Evolutionary conservation across 2,329 filamentous ascomycete species (phyloP), one percentile per base, ranked within the genome.

Genomic region (Xylariaceae sp.): DNA sequence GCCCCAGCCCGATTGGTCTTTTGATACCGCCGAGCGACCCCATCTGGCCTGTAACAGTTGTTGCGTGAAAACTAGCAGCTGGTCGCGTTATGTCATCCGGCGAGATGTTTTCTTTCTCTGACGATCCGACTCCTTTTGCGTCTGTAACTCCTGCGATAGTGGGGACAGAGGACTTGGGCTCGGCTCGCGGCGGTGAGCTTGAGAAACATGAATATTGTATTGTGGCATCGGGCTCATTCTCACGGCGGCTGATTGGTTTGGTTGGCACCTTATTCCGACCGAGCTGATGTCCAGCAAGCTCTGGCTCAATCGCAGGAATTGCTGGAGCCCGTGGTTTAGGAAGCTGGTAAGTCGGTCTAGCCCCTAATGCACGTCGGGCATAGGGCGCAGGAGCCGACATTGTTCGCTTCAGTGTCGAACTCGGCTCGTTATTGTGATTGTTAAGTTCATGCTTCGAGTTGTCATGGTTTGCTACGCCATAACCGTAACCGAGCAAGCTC

Each of bases 151-250:
- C 39, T 12, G n/a, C 6, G n/a, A 42, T 2, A 1, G 14, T 15
- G 22, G 45, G 2, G 1, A 32, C 41, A 30, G 43, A 18, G 19
- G 38, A 11, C 53, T 22, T 47, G 31, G 46, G 31, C 45, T 42
- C 45, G 2, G 42, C 55, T 39, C 42, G 48, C 5, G 54, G 57
- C 9, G 81, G 79, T 15, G 80, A 81, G 65, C 80, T 83, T 0
- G 80, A 83, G 59, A 83, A 82, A 53, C 74, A 77, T 1, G 72
- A 63, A 56, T 88, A 86, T 7, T 68, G 67, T 44, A 75, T 76
- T 5, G 39, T 52, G 38, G 44, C 54, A 58, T 33, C 49, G 58
- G 45, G 11, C 17, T 15, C 33, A 10, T 44, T 18, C 27, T 48
- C 49, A 7, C n/a, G 40, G 15, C 36, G 49, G 11, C 44, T 32